Base-by-base conservation (phyloP, 2,329 filamentous ascomycete genomes). In the Helicocarpus griseus region DNA sequence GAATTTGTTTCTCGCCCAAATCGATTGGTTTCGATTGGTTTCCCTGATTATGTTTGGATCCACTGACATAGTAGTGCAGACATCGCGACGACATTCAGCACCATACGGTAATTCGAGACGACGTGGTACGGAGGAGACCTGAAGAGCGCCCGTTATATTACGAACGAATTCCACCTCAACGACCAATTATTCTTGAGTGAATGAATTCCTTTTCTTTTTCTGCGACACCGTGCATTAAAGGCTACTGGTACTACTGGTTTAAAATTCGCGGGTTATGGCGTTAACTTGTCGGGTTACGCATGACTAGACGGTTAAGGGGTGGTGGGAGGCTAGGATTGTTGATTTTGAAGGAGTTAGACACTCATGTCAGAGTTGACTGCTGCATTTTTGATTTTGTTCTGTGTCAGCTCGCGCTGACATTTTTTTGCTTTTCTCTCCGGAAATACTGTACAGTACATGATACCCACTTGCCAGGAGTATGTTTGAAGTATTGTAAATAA, bases 391-490 rank as follows among this genome's bases (percentile, higher is more conserved):
- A 4, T 39, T 39, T 19, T 39, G 14, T 7, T 22, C 26, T 19
- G 4, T 14, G 13, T 14, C 3, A 19, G 2, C 9, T 24, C 6
- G 3, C 13, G 28, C 26, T 22, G 38, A 9, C 11, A 13, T 26
- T 35, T 26, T 36, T 7, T 36, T 22, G 1, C 14, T 36, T 21
- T 36, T 36, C 9, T 22, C 22, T 38, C 31, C 19, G 31, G 45
- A 29, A 47, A 35, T 35, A 26, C 50, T 52, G 50, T 52, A 48
- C n/a, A 51, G 28, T 51, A 41, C 11, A 26, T 26, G 50, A 52
- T 52, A 52, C 50, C 50, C 43, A 29, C 29, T 40, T 28, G 28
- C 41, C 2, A 5, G 19, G 44, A 26, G 26, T 11, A 29, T 24
- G 2, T 17, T 52, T 41, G n/a, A 31, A 17, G 2, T 33, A 49